Base-by-base conservation (phyloP, 306 rosid genomes). In the Malus sieversii region DNA sequence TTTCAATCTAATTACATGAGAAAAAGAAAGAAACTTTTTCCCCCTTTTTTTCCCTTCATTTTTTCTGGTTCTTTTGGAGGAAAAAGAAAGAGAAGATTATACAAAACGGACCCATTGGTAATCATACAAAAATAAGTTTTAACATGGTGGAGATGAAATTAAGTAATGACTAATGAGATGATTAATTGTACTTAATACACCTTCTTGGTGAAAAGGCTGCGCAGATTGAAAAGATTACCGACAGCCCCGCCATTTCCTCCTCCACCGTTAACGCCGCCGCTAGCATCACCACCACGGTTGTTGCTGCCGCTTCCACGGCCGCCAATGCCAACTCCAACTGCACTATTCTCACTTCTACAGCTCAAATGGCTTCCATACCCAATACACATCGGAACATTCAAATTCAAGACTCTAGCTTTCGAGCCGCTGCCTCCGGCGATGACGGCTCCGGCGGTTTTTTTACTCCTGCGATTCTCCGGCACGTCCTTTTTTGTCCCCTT, bases 381-480 rank as follows among this genome's bases (percentile, higher is more conserved):
- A 42, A 92, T 89, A 70, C 97, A 90, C 81, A 80, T 85, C 10
- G 99, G 99, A 25, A 92, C 98, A 65, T 92, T 92, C 87, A 95
- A 72, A 77, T 84, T 92, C 91, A 90, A 77, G 38, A 86, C 99
- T 78, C 74, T 85, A 1, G 88, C 84, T 71, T 83, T 90, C 0
- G 79, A 73, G 16, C 82, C 78, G 2, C 66, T 57, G 5, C 48
- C 77, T 19, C 76, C 76, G 4, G 53, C 68, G 18, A n/a, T 60
- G 14, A 3, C 5, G 27, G 72, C 12, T 60, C 73, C 5, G 10
- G 66, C 16, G 18, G 63, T 11, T 8, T 23, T 51, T 74, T 90
- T 90, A 61, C 81, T 80, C 79, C 91, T 85, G 82, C 86, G 92
- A 46, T 0, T 67, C 29, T 80, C 79, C 3, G 79, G 10, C 7